Conservation (phyloP, 768 basidiomycete species). For the Lyophyllum decastes region DNA sequence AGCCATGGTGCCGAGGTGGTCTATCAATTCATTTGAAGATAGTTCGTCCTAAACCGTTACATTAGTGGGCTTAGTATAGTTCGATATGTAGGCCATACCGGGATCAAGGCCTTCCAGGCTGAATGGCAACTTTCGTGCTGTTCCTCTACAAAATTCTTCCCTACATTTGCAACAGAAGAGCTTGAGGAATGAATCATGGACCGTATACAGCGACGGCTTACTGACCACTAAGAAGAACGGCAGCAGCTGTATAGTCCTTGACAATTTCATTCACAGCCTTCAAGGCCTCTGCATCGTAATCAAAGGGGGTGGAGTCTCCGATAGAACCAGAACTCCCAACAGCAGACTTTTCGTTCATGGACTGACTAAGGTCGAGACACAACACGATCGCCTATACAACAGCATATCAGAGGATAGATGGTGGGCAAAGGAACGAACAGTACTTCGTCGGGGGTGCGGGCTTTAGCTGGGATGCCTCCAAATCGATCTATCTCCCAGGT, state of each 20-base stretch:
- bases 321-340: conserved; percentile 12
- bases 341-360: conserved; percentile 24
- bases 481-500: conserved; percentile 30
- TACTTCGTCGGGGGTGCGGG: conserved; percentile 29
- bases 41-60: background rate
- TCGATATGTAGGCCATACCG: background rate
- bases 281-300: background rate
- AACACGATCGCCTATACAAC: conserved; percentile 25
- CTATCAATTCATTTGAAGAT: background rate
- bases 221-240: background rate
- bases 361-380: conserved; percentile 28
- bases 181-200: background rate
- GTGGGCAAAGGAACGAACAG: background rate
- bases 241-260: background rate
- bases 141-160: background rate
- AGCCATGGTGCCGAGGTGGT: conserved; percentile 5
- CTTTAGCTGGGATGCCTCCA: conserved; percentile 19
- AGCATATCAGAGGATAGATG: background rate
- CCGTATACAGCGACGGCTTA: background rate
- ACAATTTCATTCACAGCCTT: conserved; percentile 3
- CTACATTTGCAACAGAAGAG: background rate
- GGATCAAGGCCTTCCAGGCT: background rate
- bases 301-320: background rate
- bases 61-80: background rate
- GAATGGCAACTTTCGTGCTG: conserved; percentile 2